These are phyloP conservation scores for Diaporthe capsici DNA, from an alignment of 2,329 filamentous ascomycete genomes.

Conservation along the genomic window DNA sequence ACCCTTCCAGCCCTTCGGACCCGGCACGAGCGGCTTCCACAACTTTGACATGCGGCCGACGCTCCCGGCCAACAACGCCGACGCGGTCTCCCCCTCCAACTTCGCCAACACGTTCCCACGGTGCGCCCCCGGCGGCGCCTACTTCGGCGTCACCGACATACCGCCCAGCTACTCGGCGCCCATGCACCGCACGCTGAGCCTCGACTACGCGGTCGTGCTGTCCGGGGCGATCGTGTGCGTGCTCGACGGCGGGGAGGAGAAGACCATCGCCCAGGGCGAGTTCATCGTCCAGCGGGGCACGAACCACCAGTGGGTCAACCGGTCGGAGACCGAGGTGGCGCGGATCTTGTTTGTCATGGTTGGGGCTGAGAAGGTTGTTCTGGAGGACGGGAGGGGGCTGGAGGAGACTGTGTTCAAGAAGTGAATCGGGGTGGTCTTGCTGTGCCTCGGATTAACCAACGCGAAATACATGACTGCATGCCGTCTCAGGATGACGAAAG, in stretches of 20 bases:
- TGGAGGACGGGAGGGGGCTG: conserved; percentile 53
- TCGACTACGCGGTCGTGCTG: conserved; percentile 58
- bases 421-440: not conserved
- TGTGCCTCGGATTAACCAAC: rapidly evolving
- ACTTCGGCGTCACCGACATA: conserved; percentile 53
- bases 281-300: conserved; percentile 58
- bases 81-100: conserved; percentile 18
- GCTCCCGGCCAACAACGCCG: conserved; percentile 51
- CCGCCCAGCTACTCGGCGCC: conserved; percentile 50
- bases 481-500: not conserved
- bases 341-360: conserved; percentile 58
- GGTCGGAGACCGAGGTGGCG: conserved; percentile 51
- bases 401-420: conserved; percentile 50
- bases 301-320: conserved; percentile 62
- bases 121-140: conserved; percentile 53
- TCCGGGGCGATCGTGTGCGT: conserved; percentile 56
- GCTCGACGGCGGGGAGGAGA: conserved; percentile 59
- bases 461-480: not conserved
- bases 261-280: conserved; percentile 53
- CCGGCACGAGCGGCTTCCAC: conserved; percentile 49
- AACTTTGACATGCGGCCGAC: conserved; percentile 49
- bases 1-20: conserved; percentile 52
- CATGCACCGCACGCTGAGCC: conserved; percentile 58
- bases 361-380: conserved; percentile 55
- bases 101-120: conserved; percentile 49